These are phyloP conservation scores for Cladosporium phlei DNA, from an alignment of 2,329 filamentous ascomycete genomes.

Conservation along the genomic window DNA sequence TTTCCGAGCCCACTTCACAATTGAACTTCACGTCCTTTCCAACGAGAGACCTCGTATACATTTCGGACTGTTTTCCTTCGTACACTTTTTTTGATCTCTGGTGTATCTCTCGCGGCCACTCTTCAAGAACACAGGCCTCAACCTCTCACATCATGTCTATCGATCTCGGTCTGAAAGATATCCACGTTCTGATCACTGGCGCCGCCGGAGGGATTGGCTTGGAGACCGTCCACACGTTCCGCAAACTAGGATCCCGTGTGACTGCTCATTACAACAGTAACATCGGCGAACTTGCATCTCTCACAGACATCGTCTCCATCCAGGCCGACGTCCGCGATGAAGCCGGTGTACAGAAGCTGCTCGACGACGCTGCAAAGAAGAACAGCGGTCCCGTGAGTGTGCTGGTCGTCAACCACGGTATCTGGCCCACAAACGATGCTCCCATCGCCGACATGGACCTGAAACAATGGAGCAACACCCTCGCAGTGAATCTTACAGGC, in stretches of 20 bases:
- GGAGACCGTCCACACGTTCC: constrained; percentile 26
- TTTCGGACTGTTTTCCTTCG: no score
- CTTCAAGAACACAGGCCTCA: no score
- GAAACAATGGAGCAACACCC: constrained; percentile 27
- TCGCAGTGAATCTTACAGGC: constrained; percentile 28
- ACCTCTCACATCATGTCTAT: constrained; percentile 24
- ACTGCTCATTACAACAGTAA: constrained; percentile 36
- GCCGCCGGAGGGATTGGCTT: constrained; percentile 30
- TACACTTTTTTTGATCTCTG: no score
- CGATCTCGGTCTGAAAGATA: constrained; percentile 26
- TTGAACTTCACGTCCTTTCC: no score
- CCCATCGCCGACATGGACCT: constrained; percentile 27
- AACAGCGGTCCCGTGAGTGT: constrained; percentile 35
- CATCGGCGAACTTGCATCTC: constrained; percentile 29
- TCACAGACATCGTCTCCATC: constrained; percentile 21
- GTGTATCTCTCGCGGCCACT: no score
- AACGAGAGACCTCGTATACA: no score
- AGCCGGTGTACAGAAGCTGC: constrained; percentile 27
- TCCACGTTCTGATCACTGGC: constrained; percentile 34
- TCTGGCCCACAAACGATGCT: constrained; percentile 24
- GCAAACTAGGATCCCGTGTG: constrained; percentile 34
- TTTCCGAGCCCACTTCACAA: no score
- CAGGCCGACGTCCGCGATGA: constrained; percentile 34
- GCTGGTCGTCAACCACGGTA: constrained; percentile 38
- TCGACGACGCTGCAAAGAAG: constrained; percentile 28